phyloP scores from a whole-genome alignment of 306 rosid species.

The Pterocarpus santalinus region DNA sequence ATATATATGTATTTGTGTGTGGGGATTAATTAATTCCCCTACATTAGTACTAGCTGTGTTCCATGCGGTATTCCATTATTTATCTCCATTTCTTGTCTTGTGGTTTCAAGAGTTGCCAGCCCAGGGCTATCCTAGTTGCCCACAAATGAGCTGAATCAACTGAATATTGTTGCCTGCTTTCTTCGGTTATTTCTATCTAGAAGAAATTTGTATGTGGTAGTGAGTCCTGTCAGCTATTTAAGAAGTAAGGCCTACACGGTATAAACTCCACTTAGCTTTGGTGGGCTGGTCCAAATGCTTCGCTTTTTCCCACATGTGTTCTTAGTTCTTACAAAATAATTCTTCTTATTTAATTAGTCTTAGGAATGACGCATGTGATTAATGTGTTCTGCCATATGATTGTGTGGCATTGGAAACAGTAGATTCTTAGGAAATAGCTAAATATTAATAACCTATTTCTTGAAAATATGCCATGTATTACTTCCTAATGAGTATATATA shows the following conservation, averaged over 20 bases:
- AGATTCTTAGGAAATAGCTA: background rate
- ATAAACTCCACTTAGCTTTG: background rate
- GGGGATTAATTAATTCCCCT: background rate
- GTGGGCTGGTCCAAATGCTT: background rate
- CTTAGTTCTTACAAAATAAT: background rate
- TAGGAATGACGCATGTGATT: too few species aligned
- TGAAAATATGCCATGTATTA: background rate
- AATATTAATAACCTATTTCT: background rate
- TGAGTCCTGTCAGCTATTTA: background rate
- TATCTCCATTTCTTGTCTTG: background rate
- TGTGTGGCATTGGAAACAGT: background rate
- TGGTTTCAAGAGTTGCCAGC: slow-evolving; percentile 5
- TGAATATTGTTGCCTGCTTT: too few species aligned
- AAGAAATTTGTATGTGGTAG: too few species aligned
- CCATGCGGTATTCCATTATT: background rate
- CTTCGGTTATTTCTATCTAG: too few species aligned
- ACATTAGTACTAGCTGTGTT: background rate
- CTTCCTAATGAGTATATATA: background rate
- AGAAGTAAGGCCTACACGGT: background rate
- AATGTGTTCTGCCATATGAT: too few species aligned
- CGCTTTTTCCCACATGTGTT: background rate
- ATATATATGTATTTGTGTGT: background rate
- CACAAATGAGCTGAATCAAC: too few species aligned
- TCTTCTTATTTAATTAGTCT: background rate
- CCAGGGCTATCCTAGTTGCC: slow-evolving; percentile 6